Conservation (phyloP, 768 basidiomycete genomes). For the Sporobolomyces pararoseus region DNA sequence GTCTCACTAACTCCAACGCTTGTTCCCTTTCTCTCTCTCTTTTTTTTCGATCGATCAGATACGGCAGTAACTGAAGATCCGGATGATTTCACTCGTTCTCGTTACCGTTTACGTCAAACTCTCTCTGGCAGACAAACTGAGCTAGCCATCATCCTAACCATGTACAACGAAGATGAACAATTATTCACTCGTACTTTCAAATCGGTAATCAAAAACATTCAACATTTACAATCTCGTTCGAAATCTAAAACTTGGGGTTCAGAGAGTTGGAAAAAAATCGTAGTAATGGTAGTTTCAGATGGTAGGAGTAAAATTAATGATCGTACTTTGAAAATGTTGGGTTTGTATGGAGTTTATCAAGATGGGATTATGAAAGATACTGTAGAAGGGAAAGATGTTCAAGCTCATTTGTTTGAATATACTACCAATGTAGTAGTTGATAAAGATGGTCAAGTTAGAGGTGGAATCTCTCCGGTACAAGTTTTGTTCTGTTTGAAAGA, state of each 20-base stretch:
- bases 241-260: conserved; percentile 49
- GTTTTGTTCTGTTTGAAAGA: conserved; percentile 53
- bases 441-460: conserved; percentile 71
- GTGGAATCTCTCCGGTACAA: conserved; percentile 78
- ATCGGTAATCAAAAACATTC: conserved; percentile 49
- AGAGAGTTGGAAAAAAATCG: conserved; percentile 50
- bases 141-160: conserved; percentile 85
- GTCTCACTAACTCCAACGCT: too few relatives aligned
- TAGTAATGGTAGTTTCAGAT: conserved; percentile 51
- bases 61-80: conserved; percentile 33
- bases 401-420: conserved; percentile 63
- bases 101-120: conserved; percentile 80
- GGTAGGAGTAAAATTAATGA: conserved; percentile 50
- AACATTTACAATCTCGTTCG: conserved; percentile 45
- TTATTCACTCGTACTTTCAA: conserved; percentile 39
- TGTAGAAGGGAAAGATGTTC: conserved; percentile 65
- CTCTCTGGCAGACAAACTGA: conserved; percentile 74
- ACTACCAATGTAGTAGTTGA: conserved; percentile 86
- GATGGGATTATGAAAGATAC: conserved; percentile 44
- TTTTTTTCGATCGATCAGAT: conserved; percentile 5
- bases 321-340: conserved; percentile 73
- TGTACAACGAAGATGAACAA: conserved; percentile 63
- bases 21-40: not conserved
- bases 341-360: conserved; percentile 58
- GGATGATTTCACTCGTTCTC: conserved; percentile 51